These are phyloP conservation scores for Auricularia auricula-judae DNA, from an alignment of 768 basidiomycete genomes.

Conservation along the genomic window DNA sequence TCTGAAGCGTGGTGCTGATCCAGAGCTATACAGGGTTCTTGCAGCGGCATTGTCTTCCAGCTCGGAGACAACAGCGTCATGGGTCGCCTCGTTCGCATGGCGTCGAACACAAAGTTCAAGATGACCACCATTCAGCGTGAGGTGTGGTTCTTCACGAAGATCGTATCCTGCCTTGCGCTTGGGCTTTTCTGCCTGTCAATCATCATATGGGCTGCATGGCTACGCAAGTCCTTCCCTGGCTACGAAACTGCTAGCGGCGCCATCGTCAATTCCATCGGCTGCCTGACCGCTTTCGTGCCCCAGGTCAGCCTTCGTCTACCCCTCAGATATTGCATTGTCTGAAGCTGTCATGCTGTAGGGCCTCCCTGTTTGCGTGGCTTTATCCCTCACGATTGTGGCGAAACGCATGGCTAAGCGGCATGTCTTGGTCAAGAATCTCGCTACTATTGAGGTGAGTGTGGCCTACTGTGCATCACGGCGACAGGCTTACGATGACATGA, in stretches of 20 bases:
- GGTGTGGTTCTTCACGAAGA: constrained; percentile 41
- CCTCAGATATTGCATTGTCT: background rate
- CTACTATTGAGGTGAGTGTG: constrained; percentile 30
- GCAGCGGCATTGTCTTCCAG: constrained; percentile 30
- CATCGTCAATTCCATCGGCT: constrained; percentile 29
- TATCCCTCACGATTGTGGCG: constrained; percentile 39
- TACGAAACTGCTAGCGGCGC: constrained; percentile 24
- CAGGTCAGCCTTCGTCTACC: constrained; percentile 16
- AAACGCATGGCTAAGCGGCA: constrained; percentile 37
- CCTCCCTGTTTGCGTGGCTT: constrained; percentile 32
- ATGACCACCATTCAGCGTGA: constrained; percentile 37
- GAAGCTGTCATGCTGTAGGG: constrained; percentile 14
- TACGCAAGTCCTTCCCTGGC: constrained; percentile 22
- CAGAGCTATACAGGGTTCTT: constrained; percentile 23
- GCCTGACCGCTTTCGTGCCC: constrained; percentile 31
- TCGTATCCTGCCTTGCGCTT: constrained; percentile 32
- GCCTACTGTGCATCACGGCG: no score
- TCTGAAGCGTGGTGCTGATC: background rate
- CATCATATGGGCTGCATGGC: background rate
- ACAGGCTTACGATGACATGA: no score
- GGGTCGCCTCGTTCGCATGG: constrained; percentile 45
- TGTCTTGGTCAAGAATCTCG: constrained; percentile 39
- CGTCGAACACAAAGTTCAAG: constrained; percentile 34
- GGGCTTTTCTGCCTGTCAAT: constrained; percentile 27
- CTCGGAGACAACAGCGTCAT: constrained; percentile 27